These are phyloP conservation scores for Ustanciosporium gigantosporum DNA, from an alignment of 1,284 basidiomycete species.

Conservation along the genomic window DNA sequence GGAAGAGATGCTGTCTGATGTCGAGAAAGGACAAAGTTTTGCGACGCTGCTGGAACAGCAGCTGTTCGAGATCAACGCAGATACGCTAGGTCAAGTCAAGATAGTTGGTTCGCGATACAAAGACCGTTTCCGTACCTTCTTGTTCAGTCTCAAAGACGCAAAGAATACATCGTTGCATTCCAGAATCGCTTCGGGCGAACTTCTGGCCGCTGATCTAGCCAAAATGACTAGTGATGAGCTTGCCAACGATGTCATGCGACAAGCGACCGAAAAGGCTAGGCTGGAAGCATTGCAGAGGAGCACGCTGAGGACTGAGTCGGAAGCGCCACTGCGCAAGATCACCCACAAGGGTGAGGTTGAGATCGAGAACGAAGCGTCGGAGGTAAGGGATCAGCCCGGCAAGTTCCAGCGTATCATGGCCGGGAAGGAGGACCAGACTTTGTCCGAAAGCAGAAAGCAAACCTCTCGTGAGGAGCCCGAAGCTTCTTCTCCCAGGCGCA, in stretches of 20 bases:
- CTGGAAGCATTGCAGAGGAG: constrained; percentile 50
- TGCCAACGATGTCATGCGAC: constrained; percentile 56
- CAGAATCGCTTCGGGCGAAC: constrained; percentile 46
- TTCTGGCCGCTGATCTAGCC: constrained; percentile 46
- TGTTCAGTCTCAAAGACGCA: constrained; percentile 58
- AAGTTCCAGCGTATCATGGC: constrained; percentile 5
- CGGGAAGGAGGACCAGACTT: background rate
- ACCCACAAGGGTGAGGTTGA: constrained; percentile 61
- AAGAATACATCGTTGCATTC: constrained; percentile 52
- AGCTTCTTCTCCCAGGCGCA: background rate
- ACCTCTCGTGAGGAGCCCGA: background rate
- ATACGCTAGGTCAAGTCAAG: constrained; percentile 14
- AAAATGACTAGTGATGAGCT: constrained; percentile 53
- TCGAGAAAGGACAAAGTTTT: constrained; percentile 14
- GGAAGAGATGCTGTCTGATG: background rate
- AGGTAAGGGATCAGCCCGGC: constrained; percentile 14
- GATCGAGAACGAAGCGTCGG: constrained; percentile 47
- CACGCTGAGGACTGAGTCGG: constrained; percentile 44
- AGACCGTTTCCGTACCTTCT: constrained; percentile 55
- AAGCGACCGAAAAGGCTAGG: constrained; percentile 51
- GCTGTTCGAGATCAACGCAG: constrained; percentile 39
- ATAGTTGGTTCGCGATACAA: constrained; percentile 42
- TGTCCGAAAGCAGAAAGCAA: too few species aligned
- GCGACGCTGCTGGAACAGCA: constrained; percentile 35
- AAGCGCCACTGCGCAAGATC: constrained; percentile 54